Base-by-base conservation (phyloP, 257 asterid genomes). In the Plantago ovata region DNA sequence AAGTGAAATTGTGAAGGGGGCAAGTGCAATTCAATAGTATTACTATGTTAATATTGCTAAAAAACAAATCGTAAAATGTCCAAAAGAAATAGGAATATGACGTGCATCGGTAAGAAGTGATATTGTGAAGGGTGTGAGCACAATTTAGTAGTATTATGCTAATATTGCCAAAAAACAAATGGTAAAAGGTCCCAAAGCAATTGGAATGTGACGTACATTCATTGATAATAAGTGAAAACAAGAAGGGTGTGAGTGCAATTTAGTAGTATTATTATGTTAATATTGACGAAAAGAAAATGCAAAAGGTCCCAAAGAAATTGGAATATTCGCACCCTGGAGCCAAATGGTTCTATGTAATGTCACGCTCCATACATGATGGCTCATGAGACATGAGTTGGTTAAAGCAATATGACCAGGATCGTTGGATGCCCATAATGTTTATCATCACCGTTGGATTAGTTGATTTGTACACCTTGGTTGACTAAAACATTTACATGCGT, bases 401-500 rank as follows among this genome's bases (percentile, higher is more conserved):
- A n/a, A n/a, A n/a, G n/a, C n/a, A n/a, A n/a, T n/a, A n/a, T 55
- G 46, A 55, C 60, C 46, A 55, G 60, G 19, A 55, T 38, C n/a
- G 47, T 55, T 55, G 36, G 60, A 55, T 38, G 46, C 3, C 3
- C 7, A 14, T 5, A 42, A 13, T 33, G n/a, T 46, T 55, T 32
- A 15, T 21, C 44, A 15, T 19, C 13, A 38, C 60, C 60, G 45
- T 38, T 41, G 38, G 60, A 55, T 55, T 38, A 39, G 41, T 36
- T 39, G 46, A 55, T 14, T 15, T 22, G 38, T 0, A 15, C 38
- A 55, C 4, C 12, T 15, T 16, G 22, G 51, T 38, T 28, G 42
- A 16, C 60, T 55, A 38, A 41, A 28, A n/a, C 16, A 0, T 39
- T 48, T 2, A 71, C 70, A 73, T 72, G 64, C 69, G 75, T 38